Base-by-base conservation (phyloP, 805 yeast genomes). In the Candida alai region DNA sequence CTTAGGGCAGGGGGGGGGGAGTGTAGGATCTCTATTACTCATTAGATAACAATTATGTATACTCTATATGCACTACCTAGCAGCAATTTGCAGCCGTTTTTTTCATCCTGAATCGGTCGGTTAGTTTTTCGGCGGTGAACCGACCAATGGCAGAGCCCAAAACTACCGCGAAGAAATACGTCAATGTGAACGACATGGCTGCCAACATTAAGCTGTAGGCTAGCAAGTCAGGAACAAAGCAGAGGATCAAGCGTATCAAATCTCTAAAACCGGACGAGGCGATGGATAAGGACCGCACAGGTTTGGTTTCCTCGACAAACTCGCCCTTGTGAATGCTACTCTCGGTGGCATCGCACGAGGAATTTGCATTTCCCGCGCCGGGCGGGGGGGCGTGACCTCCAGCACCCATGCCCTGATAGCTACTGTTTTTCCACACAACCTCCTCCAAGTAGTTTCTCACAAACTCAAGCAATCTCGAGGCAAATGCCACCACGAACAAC, bases 141-240 rank as follows among this genome's bases (percentile, higher is more conserved):
- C 83, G 84, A 23, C 86, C 85, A 37, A 81, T 60, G 1, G 88
- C 71, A 39, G 81, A 60, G 8, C 94, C 94, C 12, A 78, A 47
- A 12, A 80, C 74, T 19, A 81, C 78, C 2, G 85, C 90, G 58
- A 84, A 84, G 55, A 84, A 80, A 45, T 84, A 84, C 0, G 76
- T 58, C 29, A 81, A 45, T 6, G 81, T 71, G 51, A 67, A 83
- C 25, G 82, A 67, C 94, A 84, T 84, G 5, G 83, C 82, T 11
- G 78, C 88, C 60, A 84, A 68, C 94, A 84, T 84, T 47, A 84
- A 58, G 22, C 80, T 80, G 51, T 78, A 84, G 9, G 83, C 80
- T 31, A 84, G 51, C 68, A 82, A 64, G 14, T 84, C 81, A 3
- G 84, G 74, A 12, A 76, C 52, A 42, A 84, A 78, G 8, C 78